These are phyloP conservation scores for Colletotrichum sublineola DNA, from an alignment of 2,329 filamentous ascomycete species.

Conservation along the genomic window DNA sequence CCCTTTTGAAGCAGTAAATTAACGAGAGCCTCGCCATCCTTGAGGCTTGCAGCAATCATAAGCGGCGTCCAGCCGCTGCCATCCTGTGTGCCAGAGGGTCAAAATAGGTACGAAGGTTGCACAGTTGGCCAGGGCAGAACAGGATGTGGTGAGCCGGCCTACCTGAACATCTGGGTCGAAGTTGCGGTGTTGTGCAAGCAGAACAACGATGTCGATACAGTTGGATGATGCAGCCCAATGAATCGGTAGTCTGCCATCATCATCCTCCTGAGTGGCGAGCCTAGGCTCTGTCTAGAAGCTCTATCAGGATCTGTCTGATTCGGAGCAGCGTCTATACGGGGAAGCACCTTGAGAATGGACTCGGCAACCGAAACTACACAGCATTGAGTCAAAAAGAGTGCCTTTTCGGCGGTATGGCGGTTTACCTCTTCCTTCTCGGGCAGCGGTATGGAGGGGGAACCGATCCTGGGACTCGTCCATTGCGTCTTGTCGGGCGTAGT, in stretches of 20 bases:
- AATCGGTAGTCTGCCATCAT: slow-evolving; percentile 89
- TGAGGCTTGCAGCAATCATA: slow-evolving; percentile 84
- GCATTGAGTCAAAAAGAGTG: background rate
- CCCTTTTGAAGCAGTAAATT: slow-evolving; percentile 76
- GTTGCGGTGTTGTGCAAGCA: slow-evolving; percentile 76
- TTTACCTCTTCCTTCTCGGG: slow-evolving; percentile 85
- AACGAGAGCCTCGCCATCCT: slow-evolving; percentile 77
- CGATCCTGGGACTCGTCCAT: slow-evolving; percentile 64
- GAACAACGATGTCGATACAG: slow-evolving; percentile 77
- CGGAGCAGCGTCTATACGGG: slow-evolving; percentile 49
- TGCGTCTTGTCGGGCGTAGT: background rate
- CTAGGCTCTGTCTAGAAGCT: slow-evolving; percentile 78
- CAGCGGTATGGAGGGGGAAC: slow-evolving; percentile 89
- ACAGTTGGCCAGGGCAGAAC: background rate
- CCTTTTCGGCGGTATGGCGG: slow-evolving; percentile 2
- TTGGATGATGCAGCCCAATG: slow-evolving; percentile 96
- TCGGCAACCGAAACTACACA: slow-evolving; percentile 76
- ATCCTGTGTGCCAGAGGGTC: slow-evolving; percentile 65
- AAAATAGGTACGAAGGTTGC: background rate
- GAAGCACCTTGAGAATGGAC: slow-evolving; percentile 59
- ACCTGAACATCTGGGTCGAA: slow-evolving; percentile 90
- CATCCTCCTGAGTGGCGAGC: slow-evolving; percentile 78
- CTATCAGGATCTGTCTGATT: background rate
- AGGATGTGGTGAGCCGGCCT: slow-evolving; percentile 33
- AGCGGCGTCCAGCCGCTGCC: slow-evolving; percentile 85